These are phyloP conservation scores for Eimeria necatrix DNA, from an alignment of 169 alveolate genomes.

Conservation along the genomic window DNA sequence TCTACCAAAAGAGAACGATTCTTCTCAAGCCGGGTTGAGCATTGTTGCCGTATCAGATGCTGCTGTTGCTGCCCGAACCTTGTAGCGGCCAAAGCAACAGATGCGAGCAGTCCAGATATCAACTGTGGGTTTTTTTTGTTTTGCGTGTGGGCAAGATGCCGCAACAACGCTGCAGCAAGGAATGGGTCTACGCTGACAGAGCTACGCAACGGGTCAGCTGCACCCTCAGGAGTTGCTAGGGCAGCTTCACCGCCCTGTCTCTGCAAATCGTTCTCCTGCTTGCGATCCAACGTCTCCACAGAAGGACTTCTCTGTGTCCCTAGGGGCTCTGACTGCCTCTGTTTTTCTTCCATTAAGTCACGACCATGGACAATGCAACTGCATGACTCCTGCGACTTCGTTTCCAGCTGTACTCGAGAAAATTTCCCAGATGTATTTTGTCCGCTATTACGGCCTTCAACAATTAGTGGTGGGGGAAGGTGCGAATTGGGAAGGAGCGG, in stretches of 20 bases:
- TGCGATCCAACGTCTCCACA: background rate
- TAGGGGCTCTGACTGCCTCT: background rate
- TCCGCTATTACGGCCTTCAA: background rate
- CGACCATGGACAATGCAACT: background rate
- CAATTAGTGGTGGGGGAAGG: slow-evolving; percentile 55
- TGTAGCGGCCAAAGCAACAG: slow-evolving; percentile 34
- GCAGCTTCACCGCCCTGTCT: background rate
- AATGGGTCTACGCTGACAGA: slow-evolving; percentile 40
- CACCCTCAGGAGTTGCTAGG: background rate
- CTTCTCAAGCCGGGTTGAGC: background rate
- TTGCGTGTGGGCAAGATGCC: slow-evolving; percentile 25
- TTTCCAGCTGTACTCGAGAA: background rate
- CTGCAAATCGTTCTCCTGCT: background rate
- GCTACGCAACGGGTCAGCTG: background rate
- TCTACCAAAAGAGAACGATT: too few species aligned
- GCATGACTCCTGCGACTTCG: background rate
- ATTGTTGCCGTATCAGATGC: background rate
- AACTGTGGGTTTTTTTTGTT: slow-evolving; percentile 26
- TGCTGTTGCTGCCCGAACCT: slow-evolving; percentile 13
- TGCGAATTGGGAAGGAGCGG: slow-evolving; percentile 49
- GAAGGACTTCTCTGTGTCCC: background rate
- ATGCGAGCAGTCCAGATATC: slow-evolving; percentile 41
- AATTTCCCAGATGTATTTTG: background rate
- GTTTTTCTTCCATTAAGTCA: background rate
- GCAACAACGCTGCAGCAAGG: slow-evolving; percentile 45